These are phyloP conservation scores for Solanum verrucosum DNA, from an alignment of 257 asterid species.

Conservation along the genomic window DNA sequence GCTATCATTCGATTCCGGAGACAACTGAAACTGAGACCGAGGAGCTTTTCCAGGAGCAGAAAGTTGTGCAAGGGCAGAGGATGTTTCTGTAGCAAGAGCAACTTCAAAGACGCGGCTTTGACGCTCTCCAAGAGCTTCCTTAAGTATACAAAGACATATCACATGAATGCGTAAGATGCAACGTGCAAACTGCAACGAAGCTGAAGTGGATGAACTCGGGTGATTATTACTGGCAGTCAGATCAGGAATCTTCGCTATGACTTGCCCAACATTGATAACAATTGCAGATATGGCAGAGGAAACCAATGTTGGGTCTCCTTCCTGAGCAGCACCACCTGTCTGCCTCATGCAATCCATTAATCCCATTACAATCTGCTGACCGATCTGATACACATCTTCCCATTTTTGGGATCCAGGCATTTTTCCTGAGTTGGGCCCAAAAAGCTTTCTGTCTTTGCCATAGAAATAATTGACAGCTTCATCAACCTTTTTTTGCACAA, in stretches of 20 bases:
- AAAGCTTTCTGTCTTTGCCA: constrained; percentile 70
- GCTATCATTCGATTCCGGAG: constrained; percentile 67
- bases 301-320: constrained; percentile 93
- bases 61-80: constrained; percentile 63
- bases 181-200: constrained; percentile 56
- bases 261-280: constrained; percentile 61
- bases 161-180: constrained; percentile 73
- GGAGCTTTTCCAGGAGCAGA: constrained; percentile 69
- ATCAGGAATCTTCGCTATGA: constrained; percentile 73
- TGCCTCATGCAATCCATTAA: constrained; percentile 97
- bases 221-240: constrained; percentile 41
- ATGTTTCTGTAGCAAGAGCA: constrained; percentile 91
- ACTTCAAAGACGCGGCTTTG: constrained; percentile 97
- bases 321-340: constrained; percentile 99
- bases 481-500: constrained; percentile 71
- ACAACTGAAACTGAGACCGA: constrained; percentile 60
- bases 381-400: constrained; percentile 69
- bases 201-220: constrained; percentile 40
- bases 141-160: constrained; percentile 69
- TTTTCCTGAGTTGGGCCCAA: constrained; percentile 48
- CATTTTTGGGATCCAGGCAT: constrained; percentile 46
- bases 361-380: constrained; percentile 75
- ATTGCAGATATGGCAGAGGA: constrained; percentile 94
- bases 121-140: constrained; percentile 98
- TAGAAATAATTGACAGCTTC: constrained; percentile 57